phyloP scores from a whole-genome alignment of 768 basidiomycete species.

The Rubroboletus pulcherrimus region DNA sequence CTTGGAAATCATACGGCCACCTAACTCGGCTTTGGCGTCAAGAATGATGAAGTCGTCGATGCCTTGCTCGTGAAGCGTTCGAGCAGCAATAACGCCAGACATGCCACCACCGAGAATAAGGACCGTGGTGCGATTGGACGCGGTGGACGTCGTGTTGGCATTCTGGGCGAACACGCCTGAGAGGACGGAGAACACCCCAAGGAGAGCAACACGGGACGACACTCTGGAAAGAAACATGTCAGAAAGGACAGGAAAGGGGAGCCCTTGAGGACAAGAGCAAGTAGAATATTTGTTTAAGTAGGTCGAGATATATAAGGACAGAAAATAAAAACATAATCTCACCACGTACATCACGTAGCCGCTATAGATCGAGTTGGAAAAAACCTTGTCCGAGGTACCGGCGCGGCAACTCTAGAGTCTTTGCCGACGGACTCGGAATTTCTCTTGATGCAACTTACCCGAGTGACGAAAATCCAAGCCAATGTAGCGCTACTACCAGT shows the following conservation, averaged over 20 bases:
- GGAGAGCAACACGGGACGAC: background rate
- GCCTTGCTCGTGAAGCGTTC: slow-evolving; percentile 50
- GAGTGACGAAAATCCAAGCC: too few species aligned
- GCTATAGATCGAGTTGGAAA: background rate
- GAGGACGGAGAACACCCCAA: slow-evolving; percentile 3
- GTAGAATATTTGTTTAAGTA: background rate
- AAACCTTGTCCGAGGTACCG: too few species aligned
- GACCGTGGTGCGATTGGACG: slow-evolving; percentile 32
- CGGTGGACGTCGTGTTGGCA: slow-evolving; percentile 4
- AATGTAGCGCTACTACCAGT: too few species aligned
- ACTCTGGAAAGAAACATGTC: slow-evolving; percentile 13
- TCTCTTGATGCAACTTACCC: too few species aligned
- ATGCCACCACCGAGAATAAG: slow-evolving; percentile 67
- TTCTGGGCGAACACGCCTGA: slow-evolving; percentile 7
- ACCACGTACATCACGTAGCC: background rate
- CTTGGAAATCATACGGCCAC: slow-evolving; percentile 54
- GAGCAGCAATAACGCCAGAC: slow-evolving; percentile 62
- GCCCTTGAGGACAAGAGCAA: background rate
- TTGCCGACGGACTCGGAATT: too few species aligned
- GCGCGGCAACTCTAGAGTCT: too few species aligned
- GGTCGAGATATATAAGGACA: too few species aligned
- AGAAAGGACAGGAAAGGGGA: background rate
- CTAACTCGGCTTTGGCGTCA: slow-evolving; percentile 55
- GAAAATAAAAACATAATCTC: background rate
- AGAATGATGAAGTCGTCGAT: slow-evolving; percentile 58